Evolutionary conservation across 108 stramenopile species (phyloP).

Genomic region (Nitzschia sp.): DNA sequence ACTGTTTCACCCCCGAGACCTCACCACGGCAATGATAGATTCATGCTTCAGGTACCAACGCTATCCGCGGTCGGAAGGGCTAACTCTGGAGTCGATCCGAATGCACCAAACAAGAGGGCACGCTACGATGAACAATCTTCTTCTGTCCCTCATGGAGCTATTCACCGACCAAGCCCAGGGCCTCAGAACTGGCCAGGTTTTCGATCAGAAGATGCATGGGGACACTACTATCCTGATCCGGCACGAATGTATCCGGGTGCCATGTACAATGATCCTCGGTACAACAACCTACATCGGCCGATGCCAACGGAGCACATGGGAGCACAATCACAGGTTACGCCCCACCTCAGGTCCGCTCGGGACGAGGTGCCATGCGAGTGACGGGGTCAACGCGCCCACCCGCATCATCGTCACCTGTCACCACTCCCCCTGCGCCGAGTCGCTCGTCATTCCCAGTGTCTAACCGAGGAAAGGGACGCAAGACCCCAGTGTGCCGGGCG

Average conservation of each 20-base stretch:
- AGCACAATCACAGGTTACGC: no score
- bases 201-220: conserved; percentile 17
- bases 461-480: conserved; percentile 47
- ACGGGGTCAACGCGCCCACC: background rate
- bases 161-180: conserved; percentile 10
- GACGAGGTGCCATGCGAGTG: conserved; percentile 38
- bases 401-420: conserved; percentile 5
- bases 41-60: conserved; percentile 42
- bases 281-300: background rate
- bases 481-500: background rate
- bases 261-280: conserved; percentile 11
- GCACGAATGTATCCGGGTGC: background rate
- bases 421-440: conserved; percentile 12
- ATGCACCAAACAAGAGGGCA: conserved; percentile 16
- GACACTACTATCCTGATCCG: conserved; percentile 9
- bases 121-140: conserved; percentile 17
- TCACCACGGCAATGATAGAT: conserved; percentile 2
- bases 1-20: conserved; percentile 11
- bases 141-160: background rate
- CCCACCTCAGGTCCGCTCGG: conserved; percentile 34
- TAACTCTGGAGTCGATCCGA: background rate
- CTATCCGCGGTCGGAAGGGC: conserved; percentile 8
- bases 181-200: conserved; percentile 12
- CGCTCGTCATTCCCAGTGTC: conserved; percentile 39
- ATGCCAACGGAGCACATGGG: background rate